Base-by-base conservation (phyloP, 2,329 filamentous ascomycete genomes). In the Hirsutella rhossiliensis region DNA sequence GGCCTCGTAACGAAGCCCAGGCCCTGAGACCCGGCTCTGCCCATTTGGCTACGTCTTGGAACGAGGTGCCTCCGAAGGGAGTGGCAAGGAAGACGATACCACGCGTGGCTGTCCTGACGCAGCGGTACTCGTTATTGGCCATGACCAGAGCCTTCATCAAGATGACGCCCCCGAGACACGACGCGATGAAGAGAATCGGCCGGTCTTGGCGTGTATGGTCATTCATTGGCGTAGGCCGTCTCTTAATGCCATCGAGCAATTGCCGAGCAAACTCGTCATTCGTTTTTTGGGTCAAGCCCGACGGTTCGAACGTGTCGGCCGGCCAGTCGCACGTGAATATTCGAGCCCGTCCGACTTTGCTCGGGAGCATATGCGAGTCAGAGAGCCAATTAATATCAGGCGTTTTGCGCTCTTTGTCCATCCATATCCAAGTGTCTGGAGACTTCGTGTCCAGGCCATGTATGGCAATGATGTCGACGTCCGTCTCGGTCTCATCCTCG, bases 391-490 rank as follows among this genome's bases (percentile, higher is more conserved):
- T 57, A 17, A 56, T 52, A 23, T 20, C 23, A 7, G 23, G 23
- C 4, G 23, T n/a, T 38, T 41, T 43, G 11, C 29, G 7, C 11
- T 42, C 5, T 11, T 39, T 11, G 15, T 40, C 37, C 19, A 45
- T 45, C 49, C 49, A 56, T 38, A 40, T 51, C 58, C 55, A 61
- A 4, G 57, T 59, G 19, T 55, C 52, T 4, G 50, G 55, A 34
- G 56, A 57, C n/a, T 50, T 50, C 11, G 56, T 58, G 42, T 61
- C 54, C 27, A 60, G 47, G 45, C 57, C 52, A 50, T 58, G 65
- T 29, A 67, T 61, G n/a, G 66, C 49, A 28, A 64, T 59, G 38
- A 66, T 54, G 12, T 59, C 56, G 19, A 51, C 41, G 13, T 56
- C 48, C 11, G 54, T 48, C 31, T 50, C 45, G 15, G 15, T 43